Evolutionary conservation across 495 filamentous ascomycete genomes (phyloP).

Genomic region (Daldinia grandis): DNA sequence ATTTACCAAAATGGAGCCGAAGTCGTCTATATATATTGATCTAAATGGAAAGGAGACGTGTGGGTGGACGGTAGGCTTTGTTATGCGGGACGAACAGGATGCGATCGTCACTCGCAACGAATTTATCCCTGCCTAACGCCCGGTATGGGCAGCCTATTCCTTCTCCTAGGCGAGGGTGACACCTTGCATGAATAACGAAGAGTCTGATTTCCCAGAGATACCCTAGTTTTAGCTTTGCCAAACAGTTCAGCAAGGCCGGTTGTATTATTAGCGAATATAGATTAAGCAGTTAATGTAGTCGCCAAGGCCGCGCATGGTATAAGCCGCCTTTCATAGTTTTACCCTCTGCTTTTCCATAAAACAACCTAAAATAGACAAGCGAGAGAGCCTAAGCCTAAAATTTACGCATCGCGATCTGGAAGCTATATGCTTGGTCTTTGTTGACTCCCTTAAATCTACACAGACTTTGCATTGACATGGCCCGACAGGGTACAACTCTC

Average conservation of each 20-base stretch:
- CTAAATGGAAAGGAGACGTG: slow-evolving; percentile 10
- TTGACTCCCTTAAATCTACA: neutral
- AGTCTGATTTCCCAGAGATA: neutral
- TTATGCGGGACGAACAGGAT: slow-evolving; percentile 20
- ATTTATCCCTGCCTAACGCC: slow-evolving; percentile 1
- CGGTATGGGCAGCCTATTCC: neutral
- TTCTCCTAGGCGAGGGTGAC: neutral
- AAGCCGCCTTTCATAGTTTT: neutral
- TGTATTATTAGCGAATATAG: neutral
- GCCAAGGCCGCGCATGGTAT: neutral
- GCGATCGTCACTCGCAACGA: slow-evolving; percentile 5
- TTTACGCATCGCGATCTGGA: too few relatives aligned
- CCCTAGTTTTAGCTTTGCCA: neutral
- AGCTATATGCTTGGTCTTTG: neutral
- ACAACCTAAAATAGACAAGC: neutral
- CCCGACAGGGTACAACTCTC: neutral
- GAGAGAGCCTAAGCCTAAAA: too few relatives aligned
- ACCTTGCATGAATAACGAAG: neutral
- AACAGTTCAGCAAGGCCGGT: neutral
- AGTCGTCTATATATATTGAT: slow-evolving; percentile 7
- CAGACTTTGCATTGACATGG: neutral
- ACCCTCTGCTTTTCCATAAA: neutral
- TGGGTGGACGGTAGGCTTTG: slow-evolving; percentile 25
- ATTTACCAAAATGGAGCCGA: slow-evolving; percentile 16
- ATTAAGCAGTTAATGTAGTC: neutral